Conservation (phyloP, 768 basidiomycete species). For the Baorangia bicolor region DNA sequence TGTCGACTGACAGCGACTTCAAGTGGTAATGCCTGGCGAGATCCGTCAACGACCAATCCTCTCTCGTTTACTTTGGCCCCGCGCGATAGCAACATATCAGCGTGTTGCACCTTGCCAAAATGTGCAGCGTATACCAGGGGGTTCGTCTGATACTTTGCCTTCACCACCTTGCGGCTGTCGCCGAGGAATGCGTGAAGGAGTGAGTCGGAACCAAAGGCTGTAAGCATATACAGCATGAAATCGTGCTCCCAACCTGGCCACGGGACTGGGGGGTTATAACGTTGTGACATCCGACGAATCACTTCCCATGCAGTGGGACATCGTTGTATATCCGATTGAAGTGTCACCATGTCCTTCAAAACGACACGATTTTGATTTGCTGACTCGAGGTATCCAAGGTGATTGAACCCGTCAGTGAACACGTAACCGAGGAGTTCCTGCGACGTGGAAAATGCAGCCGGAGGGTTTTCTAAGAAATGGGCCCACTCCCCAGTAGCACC, state of each 20-base stretch:
- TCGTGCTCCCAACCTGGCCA: constrained; percentile 5
- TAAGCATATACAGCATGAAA: constrained; percentile 9
- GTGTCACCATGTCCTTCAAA: background rate
- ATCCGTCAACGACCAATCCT: constrained; percentile 3
- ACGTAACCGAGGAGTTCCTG: constrained; percentile 6
- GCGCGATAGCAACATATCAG: background rate
- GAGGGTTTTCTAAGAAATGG: background rate
- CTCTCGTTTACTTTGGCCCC: constrained; percentile 4
- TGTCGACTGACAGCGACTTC: constrained; percentile 6
- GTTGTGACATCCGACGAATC: background rate
- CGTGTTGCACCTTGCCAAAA: constrained; percentile 5
- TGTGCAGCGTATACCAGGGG: constrained; percentile 13
- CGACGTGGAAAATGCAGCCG: background rate
- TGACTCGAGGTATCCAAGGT: constrained; percentile 3
- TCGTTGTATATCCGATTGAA: background rate
- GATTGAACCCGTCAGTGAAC: constrained; percentile 1
- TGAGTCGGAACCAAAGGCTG: background rate
- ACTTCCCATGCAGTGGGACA: background rate
- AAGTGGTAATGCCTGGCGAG: background rate
- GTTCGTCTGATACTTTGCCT: background rate
- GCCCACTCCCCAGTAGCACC: background rate
- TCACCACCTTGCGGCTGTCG: background rate
- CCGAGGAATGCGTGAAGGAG: constrained; percentile 6
- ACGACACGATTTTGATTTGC: background rate
- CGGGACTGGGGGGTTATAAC: background rate